phyloP scores from a whole-genome alignment of 768 basidiomycete species.

The Scleroderma citrinum region DNA sequence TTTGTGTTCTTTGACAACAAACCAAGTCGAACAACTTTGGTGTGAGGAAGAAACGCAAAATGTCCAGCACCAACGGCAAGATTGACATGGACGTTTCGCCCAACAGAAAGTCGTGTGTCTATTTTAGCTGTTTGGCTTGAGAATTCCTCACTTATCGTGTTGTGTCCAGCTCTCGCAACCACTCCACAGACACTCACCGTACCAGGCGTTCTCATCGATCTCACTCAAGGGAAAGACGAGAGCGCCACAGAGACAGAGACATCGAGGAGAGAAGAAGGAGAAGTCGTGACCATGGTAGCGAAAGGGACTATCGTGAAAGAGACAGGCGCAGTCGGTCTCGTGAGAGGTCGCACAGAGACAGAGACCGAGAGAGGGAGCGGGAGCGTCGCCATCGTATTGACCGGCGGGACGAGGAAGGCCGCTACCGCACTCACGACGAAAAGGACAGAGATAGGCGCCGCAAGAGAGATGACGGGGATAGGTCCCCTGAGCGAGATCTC shows the following conservation, averaged over 20 bases:
- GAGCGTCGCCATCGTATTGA: slow-evolving; percentile 42
- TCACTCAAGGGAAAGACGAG: slow-evolving; percentile 49
- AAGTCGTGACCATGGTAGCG: slow-evolving; percentile 56
- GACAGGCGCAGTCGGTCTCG: slow-evolving; percentile 45
- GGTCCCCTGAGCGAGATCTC: slow-evolving; percentile 37
- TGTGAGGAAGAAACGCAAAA: slow-evolving; percentile 15
- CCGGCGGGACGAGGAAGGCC: slow-evolving; percentile 48
- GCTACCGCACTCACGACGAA: slow-evolving; percentile 47
- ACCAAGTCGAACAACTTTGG: slow-evolving; percentile 7
- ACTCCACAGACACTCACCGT: slow-evolving; percentile 71
- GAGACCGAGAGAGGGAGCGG: slow-evolving; percentile 23
- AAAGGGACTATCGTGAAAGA: slow-evolving; percentile 42
- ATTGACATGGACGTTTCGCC: slow-evolving; percentile 65
- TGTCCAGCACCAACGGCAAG: slow-evolving; percentile 46
- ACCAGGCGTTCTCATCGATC: slow-evolving; percentile 72
- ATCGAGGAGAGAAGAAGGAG: slow-evolving; percentile 58
- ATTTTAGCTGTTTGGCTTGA: not conserved
- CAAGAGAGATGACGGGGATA: slow-evolving; percentile 63
- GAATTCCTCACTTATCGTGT: slow-evolving; percentile 6
- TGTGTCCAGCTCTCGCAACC: slow-evolving; percentile 54
- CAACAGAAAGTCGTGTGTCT: slow-evolving; percentile 54
- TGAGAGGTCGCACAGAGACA: slow-evolving; percentile 41
- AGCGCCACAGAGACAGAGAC: slow-evolving; percentile 41
- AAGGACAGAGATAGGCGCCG: slow-evolving; percentile 55
- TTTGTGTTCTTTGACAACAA: slow-evolving; percentile 11